phyloP scores from a whole-genome alignment of 805 yeast species.

The Danielia oregonensis region DNA sequence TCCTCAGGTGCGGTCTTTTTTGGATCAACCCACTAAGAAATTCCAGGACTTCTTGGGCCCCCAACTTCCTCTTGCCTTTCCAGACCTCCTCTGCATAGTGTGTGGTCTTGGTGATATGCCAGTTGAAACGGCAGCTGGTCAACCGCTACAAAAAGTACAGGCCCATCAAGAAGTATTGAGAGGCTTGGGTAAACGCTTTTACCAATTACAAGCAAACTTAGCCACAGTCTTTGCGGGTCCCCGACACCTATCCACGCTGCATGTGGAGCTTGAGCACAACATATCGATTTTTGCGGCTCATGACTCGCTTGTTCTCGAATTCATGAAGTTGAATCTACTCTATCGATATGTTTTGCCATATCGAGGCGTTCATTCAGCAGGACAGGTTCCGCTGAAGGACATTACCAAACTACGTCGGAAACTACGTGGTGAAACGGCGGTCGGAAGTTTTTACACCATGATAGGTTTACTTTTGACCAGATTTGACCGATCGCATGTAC shows the following conservation, averaged over 20 bases:
- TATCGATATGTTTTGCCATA: conserved; percentile 28
- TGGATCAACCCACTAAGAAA: conserved; percentile 13
- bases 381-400: conserved; percentile 7
- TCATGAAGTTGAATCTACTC: conserved; percentile 30
- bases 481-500: conserved; percentile 22
- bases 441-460: conserved; percentile 37
- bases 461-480: conserved; percentile 31
- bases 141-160: conserved; percentile 5
- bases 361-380: conserved; percentile 25
- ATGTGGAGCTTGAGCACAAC: conserved; percentile 23
- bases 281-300: conserved; percentile 20
- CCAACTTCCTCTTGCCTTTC: conserved; percentile 19
- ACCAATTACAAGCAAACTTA: conserved; percentile 20
- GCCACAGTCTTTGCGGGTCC: conserved; percentile 27
- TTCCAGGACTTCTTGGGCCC: conserved; percentile 25
- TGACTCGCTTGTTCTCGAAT: conserved; percentile 18
- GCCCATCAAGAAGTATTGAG: conserved; percentile 19
- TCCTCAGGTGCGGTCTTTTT: conserved; percentile 6
- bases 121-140: conserved; percentile 8
- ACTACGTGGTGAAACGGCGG: conserved; percentile 21
- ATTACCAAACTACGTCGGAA: conserved; percentile 4
- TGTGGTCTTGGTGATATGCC: conserved; percentile 28
- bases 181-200: conserved; percentile 22
- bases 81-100: conserved; percentile 24
- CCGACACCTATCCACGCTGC: conserved; percentile 27